These are phyloP conservation scores for Cucurbita pepo DNA, from an alignment of 306 rosid genomes.

Conservation along the genomic window DNA sequence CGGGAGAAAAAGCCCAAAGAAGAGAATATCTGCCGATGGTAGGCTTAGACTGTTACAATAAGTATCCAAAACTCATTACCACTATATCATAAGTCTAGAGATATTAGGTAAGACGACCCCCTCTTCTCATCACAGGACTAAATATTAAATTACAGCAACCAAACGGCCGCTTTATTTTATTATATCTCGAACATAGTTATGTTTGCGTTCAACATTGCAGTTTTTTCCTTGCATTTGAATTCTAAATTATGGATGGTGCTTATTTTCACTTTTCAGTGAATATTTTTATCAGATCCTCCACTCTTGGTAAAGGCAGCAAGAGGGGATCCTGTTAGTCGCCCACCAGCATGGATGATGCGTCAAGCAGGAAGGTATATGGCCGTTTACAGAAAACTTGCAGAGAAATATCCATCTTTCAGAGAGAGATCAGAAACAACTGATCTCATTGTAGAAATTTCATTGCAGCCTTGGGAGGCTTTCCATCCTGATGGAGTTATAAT, in stretches of 20 bases:
- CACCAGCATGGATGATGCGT: constrained; percentile 99
- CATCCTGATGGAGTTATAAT: constrained; percentile 92
- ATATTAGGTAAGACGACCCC: too few relatives aligned
- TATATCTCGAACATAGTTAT: not conserved
- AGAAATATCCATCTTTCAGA: constrained; percentile 89
- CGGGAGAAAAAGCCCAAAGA: too few relatives aligned
- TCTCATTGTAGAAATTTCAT: constrained; percentile 96
- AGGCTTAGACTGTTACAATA: too few relatives aligned
- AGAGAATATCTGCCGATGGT: too few relatives aligned
- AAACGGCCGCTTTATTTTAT: not conserved
- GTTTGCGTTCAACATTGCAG: not conserved
- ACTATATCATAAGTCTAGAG: too few relatives aligned
- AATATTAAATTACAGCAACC: not conserved
- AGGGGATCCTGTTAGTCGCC: constrained; percentile 78
- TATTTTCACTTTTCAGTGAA: constrained; percentile 7
- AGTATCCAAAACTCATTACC: too few relatives aligned
- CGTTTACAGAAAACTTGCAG: constrained; percentile 85
- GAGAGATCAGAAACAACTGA: constrained; percentile 97
- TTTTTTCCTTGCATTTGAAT: not conserved
- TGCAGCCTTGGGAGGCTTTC: constrained; percentile 99
- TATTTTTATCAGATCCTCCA: constrained; percentile 59
- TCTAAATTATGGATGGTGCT: constrained; percentile 3
- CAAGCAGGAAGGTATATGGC: constrained; percentile 99
- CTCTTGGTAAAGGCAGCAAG: constrained; percentile 91
- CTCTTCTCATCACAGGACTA: not conserved